Evolutionary conservation across 257 asterid genomes (phyloP), one percentile per base, ranked within the genome.

Genomic region (Solanum medicagineum): DNA sequence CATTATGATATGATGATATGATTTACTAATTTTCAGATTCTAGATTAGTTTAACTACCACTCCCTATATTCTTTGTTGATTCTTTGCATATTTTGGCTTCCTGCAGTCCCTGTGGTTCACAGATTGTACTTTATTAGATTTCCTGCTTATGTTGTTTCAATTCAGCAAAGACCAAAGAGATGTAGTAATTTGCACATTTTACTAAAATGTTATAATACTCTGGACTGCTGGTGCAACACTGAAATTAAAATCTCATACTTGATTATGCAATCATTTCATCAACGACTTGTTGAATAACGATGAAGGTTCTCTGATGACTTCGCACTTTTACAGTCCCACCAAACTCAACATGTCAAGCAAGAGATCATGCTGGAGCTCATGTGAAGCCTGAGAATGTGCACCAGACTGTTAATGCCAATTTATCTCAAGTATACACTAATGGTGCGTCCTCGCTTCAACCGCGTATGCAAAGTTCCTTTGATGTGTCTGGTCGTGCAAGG

Each of bases 361-460:
- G 90, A 24, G 94, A 87, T 86, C 91, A 87, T 49, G 42, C 89
- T 60, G 93, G 93, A 68, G 87, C 90, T n/a, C 68, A 86, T 57
- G 55, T 93, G 49, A 94, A 92, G 84, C 88, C 89, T 10, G 98
- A 94, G 86, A 90, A 89, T 84, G 36, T 90, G 92, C 92, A 90
- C 84, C 95, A 82, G 63, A 80, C 89, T 40, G 60, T 87, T 40
- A 85, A 74, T 82, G 53, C 84, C 20, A 80, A 74, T 84, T 69
- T 91, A 71, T 93, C 94, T 84, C 86, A 92, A 83, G 84, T 68
- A 81, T 92, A 89, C 89, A 66, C 90, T 10, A 91, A 90, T 81
- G 95, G 94, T 84, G 90, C 83, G 32, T 85, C 94, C 20, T 47
- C 91, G 14, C 47, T 89, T 81, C 97, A 89, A 84, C 91, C 91